Evolutionary conservation across 2,329 filamentous ascomycete genomes (phyloP).

Genomic region (Pseudogymnoascus sp.): DNA sequence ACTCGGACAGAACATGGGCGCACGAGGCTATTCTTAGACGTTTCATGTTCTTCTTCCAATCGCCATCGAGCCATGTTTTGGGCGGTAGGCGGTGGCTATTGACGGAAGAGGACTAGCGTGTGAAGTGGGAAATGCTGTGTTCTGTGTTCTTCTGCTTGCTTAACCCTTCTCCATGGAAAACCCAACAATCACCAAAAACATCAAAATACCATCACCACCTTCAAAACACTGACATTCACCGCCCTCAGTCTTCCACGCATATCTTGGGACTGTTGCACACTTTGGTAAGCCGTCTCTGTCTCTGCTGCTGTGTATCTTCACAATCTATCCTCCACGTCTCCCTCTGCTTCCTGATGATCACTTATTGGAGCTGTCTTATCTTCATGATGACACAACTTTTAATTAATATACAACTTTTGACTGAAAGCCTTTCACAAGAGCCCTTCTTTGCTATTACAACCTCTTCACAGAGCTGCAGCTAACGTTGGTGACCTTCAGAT

Average conservation of each 20-base stretch:
- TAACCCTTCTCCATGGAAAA: neutral
- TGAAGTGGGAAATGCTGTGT: neutral
- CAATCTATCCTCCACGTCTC: neutral
- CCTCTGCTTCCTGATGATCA: constrained; percentile 17
- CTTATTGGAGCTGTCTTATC: constrained; percentile 35
- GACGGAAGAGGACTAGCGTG: constrained; percentile 2
- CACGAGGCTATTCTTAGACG: constrained; percentile 7
- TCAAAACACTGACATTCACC: neutral
- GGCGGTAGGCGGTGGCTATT: neutral
- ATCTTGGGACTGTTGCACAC: neutral
- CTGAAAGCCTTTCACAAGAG: constrained; percentile 2
- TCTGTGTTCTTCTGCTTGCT: neutral
- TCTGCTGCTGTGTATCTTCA: neutral
- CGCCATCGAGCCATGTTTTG: neutral
- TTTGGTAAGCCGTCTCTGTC: neutral
- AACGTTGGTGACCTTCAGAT: neutral
- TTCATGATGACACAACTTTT: constrained; percentile 26
- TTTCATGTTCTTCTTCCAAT: constrained; percentile 10
- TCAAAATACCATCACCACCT: neutral
- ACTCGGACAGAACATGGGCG: constrained; percentile 7
- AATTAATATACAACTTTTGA: constrained; percentile 25
- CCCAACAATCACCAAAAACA: neutral
- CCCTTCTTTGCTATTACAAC: neutral
- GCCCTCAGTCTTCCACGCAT: neutral
- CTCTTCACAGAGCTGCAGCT: constrained; percentile 10